phyloP scores from a whole-genome alignment of 495 filamentous ascomycete genomes.

The Tuber aestivum region DNA sequence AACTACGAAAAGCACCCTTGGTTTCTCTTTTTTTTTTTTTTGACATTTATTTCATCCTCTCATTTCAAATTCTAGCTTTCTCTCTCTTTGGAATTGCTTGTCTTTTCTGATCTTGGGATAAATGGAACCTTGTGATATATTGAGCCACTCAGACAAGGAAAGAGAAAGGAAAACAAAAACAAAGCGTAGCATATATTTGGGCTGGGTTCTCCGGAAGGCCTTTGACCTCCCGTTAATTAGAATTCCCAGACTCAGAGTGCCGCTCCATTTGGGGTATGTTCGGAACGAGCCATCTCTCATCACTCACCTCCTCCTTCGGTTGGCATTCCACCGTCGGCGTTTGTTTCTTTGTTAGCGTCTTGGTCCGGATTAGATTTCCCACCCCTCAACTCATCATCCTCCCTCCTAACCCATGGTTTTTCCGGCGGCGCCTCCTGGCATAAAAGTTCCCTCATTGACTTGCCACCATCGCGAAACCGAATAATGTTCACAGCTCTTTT shows the following conservation, averaged over 20 bases:
- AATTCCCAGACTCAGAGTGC: neutral
- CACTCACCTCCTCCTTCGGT: neutral
- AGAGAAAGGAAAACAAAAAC: neutral
- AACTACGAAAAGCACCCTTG: neutral
- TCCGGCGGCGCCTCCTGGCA: slow-evolving; percentile 41
- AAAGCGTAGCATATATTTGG: neutral
- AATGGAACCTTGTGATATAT: neutral
- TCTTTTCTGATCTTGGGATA: neutral
- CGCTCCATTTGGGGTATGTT: neutral
- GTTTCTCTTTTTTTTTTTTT: slow-evolving; percentile 3
- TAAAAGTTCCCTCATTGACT: slow-evolving; percentile 27
- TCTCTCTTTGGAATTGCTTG: neutral
- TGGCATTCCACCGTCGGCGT: neutral
- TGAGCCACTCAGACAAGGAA: neutral
- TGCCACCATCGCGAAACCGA: slow-evolving; percentile 38
- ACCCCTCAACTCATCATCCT: slow-evolving; percentile 16
- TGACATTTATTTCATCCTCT: neutral
- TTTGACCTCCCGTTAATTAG: neutral
- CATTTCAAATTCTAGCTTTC: neutral
- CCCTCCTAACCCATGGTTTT: slow-evolving; percentile 33
- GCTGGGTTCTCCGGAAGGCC: neutral
- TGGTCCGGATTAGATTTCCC: neutral
- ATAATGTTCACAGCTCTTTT: slow-evolving; percentile 65
- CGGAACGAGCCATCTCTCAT: neutral
- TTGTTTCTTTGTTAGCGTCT: neutral